phyloP scores from a whole-genome alignment of 2,329 filamentous ascomycete genomes.

The Colletotrichum tropicale region DNA sequence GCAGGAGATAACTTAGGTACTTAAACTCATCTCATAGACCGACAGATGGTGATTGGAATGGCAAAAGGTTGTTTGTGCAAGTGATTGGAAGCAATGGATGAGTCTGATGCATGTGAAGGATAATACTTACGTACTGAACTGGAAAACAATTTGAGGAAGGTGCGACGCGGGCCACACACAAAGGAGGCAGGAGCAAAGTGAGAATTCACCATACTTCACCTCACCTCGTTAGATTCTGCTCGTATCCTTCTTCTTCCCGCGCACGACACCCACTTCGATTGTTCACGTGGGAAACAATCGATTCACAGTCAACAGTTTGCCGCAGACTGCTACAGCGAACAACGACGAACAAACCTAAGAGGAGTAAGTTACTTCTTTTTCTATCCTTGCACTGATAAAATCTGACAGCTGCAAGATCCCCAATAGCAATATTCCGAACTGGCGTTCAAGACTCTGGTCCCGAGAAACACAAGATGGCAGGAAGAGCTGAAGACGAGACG shows the following conservation, averaged over 20 bases:
- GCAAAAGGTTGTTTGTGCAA: rapidly evolving
- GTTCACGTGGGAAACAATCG: not conserved
- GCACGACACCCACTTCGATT: not conserved
- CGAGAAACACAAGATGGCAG: not conserved
- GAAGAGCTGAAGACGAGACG: not conserved
- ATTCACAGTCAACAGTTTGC: not conserved
- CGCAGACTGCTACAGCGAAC: not conserved
- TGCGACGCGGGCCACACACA: not conserved
- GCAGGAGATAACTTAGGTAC: not conserved
- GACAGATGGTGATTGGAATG: not conserved
- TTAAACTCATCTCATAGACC: not conserved
- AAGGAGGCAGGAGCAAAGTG: not conserved
- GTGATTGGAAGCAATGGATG: not conserved
- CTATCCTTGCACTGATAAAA: not conserved
- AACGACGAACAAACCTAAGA: not conserved
- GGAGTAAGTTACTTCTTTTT: not conserved
- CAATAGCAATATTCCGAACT: not conserved
- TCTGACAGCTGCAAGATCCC: not conserved
- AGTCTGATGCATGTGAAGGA: not conserved
- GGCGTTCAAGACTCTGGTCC: not conserved
- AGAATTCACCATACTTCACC: not conserved
- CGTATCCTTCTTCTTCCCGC: not conserved
- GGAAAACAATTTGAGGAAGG: not conserved
- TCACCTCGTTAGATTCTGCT: not conserved
- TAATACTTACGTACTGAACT: not conserved